Conservation (phyloP, 2,329 filamentous ascomycete genomes). For the Ciborinia camelliae region DNA sequence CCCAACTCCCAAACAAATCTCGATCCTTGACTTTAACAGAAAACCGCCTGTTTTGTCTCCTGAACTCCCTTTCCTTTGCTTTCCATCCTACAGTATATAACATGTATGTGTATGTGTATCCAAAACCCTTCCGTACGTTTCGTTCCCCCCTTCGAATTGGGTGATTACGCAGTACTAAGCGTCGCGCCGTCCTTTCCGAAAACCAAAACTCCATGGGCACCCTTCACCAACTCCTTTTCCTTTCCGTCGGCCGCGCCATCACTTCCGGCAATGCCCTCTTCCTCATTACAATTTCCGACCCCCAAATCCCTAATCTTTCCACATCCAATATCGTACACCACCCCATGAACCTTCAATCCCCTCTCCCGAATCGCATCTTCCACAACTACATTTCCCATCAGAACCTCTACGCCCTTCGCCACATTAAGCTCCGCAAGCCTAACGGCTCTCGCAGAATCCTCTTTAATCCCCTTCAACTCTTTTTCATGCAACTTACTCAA, state of each 20-base stretch:
- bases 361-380: constrained; percentile 67
- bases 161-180: constrained; percentile 33
- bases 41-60: neutral
- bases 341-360: constrained; percentile 72
- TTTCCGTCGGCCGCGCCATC: constrained; percentile 10
- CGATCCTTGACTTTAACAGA: neutral
- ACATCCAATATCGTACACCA: constrained; percentile 62
- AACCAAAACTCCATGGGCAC: constrained; percentile 50
- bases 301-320: constrained; percentile 51
- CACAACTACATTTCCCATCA: constrained; percentile 67
- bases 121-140: constrained; percentile 27
- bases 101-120: neutral
- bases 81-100: constrained; percentile 1
- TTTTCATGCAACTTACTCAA: constrained; percentile 47
- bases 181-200: constrained; percentile 44
- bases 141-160: neutral
- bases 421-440: constrained; percentile 78
- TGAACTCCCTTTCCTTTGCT: constrained; percentile 12
- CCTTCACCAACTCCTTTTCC: constrained; percentile 35
- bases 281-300: constrained; percentile 38
- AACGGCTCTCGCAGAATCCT: constrained; percentile 53
- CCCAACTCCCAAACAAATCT: constrained; percentile 1
- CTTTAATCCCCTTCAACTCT: constrained; percentile 53
- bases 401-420: constrained; percentile 59
- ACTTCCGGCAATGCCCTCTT: constrained; percentile 38